Conservation (phyloP, 441 rosid genomes). For the Biscutella laevigata region DNA sequence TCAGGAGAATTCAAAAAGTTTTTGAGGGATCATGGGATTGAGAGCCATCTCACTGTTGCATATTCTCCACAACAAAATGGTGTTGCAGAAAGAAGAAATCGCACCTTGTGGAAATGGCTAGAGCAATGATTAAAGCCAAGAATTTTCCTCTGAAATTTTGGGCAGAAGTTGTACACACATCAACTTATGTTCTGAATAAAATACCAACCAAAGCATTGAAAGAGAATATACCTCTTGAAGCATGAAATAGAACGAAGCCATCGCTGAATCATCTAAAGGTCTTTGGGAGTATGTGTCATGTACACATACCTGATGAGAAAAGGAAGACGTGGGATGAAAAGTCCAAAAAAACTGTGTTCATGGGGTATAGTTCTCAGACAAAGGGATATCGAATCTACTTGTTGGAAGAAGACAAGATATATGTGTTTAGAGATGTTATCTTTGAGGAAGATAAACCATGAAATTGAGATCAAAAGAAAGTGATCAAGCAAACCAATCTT, state of each 20-base stretch:
- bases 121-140: neutral
- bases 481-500: neutral
- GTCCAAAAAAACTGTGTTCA: neutral
- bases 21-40: neutral
- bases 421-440: neutral
- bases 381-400: neutral
- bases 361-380: neutral
- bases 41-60: neutral
- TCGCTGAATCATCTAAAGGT: neutral
- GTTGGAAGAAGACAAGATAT: neutral
- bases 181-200: neutral
- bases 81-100: neutral
- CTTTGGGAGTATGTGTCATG: neutral
- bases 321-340: neutral
- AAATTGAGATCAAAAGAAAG: neutral
- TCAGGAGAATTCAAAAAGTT: neutral
- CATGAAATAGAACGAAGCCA: neutral
- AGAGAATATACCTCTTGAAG: neutral
- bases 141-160: neutral
- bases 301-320: neutral
- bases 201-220: neutral
- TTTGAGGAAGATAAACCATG: neutral
- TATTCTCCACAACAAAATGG: constrained; percentile 7
- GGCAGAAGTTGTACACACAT: neutral
- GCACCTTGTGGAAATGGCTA: neutral